Conservation (phyloP, 192 early-diverging fungal species). For the Spizellomyces punctatus region DNA sequence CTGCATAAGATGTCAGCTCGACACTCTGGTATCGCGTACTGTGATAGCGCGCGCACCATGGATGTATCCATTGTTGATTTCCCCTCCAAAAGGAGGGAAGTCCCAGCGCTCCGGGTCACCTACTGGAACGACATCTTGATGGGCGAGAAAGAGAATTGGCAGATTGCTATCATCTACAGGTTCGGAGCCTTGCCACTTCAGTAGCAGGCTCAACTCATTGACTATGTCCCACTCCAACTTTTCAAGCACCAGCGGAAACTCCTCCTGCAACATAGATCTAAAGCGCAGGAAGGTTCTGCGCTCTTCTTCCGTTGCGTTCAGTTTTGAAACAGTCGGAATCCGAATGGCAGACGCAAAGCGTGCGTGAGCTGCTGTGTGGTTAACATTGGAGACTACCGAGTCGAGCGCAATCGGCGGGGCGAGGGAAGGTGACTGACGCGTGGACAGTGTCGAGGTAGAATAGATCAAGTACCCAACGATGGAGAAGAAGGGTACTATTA, state of each 20-base stretch:
- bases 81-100: conserved; percentile 44
- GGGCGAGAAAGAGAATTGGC: conserved; percentile 43
- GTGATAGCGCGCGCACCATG: conserved; percentile 23
- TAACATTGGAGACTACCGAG: not conserved
- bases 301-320: not conserved
- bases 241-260: conserved; percentile 30
- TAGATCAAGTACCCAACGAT: no score
- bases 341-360: conserved; percentile 1
- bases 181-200: conserved; percentile 46
- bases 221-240: conserved; percentile 38
- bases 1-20: not conserved
- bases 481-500: no score
- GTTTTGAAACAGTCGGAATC: not conserved
- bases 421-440: no score
- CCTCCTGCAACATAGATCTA: conserved; percentile 14
- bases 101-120: conserved; percentile 41
- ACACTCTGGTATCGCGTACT: not conserved
- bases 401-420: no score
- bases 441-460: no score
- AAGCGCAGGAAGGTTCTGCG: conserved; percentile 13
- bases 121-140: conserved; percentile 53
- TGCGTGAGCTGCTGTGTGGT: not conserved
- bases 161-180: conserved; percentile 8
- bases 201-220: conserved; percentile 37
- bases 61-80: conserved; percentile 35